Base-by-base conservation (phyloP, 1,284 basidiomycete species). In the Cryptococcus jaspeensis region DNA sequence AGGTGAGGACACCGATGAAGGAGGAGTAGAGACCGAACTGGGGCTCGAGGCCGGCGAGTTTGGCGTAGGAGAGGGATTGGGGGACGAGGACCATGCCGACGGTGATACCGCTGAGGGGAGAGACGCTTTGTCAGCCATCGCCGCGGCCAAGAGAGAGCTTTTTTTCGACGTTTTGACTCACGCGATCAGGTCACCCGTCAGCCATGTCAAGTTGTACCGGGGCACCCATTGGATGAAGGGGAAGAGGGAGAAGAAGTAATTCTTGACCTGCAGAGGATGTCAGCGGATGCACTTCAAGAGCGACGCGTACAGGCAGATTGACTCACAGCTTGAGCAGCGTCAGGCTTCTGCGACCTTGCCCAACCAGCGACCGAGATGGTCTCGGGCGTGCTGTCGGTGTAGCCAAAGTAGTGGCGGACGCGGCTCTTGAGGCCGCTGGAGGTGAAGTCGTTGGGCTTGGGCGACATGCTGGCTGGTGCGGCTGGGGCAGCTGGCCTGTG, bases 21-120 rank as follows among this genome's bases (percentile, higher is more conserved):
- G 92, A 93, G 3, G 92, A 94, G 77, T 98, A 98, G 9, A 98
- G 83, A 64, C 96, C 96, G 72, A 92, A 98, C 78, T 99, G 84
- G 2, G 89, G 79, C 1, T 85, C 81, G 12, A 99, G 84, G 0
- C 86, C 87, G 1, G 95, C 95, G 61, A 99, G 84, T 83, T 92
- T 79, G 60, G 76, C 78, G 64, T 84, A 84, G 5, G 81, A 81
- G 67, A 83, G 78, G 8, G 75, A 77, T 60, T 96, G 92, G 0
- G 92, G 92, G 9, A 95, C 90, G 25, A 93, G 80, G 6, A 96
- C 92, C 65, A 93, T 86, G 39, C 92, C 92, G 60, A 95, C 91
- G 0, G 92, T 96, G 46, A 95, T 78, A 54, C 92, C 80, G 53
- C 75, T 77, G 58, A 18, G 11, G 41, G 23, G 1, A 40, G 18